Evolutionary conservation across 331 rosid genomes (phyloP).

Genomic region (Pyrus hybrid): DNA sequence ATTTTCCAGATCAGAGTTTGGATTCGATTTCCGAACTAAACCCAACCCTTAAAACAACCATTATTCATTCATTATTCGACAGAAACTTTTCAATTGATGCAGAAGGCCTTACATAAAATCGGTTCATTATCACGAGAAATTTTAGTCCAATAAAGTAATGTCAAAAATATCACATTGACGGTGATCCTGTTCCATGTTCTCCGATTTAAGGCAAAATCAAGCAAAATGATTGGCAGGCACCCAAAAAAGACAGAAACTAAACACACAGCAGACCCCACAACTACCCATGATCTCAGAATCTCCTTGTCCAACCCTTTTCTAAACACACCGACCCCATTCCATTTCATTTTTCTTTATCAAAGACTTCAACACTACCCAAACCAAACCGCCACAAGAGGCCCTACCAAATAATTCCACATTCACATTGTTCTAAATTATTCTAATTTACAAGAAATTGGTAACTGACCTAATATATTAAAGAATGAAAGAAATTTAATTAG

Average conservation of each 20-base stretch:
- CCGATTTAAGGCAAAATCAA: background rate
- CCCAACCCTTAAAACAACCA: background rate
- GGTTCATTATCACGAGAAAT: too few species aligned
- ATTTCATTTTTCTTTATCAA: background rate
- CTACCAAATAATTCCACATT: conserved; percentile 16
- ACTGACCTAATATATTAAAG: too few species aligned
- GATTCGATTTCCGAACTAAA: too few species aligned
- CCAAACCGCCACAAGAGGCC: conserved; percentile 4
- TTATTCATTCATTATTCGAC: background rate
- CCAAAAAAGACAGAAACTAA: background rate
- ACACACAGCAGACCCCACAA: conserved; percentile 17
- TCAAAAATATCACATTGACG: too few species aligned
- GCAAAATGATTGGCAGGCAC: background rate
- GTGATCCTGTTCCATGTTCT: too few species aligned
- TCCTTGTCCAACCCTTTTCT: conserved; percentile 7
- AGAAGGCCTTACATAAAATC: too few species aligned
- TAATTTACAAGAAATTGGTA: too few species aligned
- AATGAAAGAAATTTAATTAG: too few species aligned
- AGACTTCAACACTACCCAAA: background rate
- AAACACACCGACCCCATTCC: background rate
- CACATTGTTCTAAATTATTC: background rate
- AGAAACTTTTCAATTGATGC: background rate
- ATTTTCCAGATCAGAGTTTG: too few species aligned
- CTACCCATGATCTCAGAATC: conserved; percentile 17
- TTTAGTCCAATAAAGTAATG: too few species aligned